A percentile compares a stretch with the other conserved stretches of the same genome.
Conservation (phyloP, 495 filamentous ascomycete species). For the Hypomontagnella monticulosa region DNA sequence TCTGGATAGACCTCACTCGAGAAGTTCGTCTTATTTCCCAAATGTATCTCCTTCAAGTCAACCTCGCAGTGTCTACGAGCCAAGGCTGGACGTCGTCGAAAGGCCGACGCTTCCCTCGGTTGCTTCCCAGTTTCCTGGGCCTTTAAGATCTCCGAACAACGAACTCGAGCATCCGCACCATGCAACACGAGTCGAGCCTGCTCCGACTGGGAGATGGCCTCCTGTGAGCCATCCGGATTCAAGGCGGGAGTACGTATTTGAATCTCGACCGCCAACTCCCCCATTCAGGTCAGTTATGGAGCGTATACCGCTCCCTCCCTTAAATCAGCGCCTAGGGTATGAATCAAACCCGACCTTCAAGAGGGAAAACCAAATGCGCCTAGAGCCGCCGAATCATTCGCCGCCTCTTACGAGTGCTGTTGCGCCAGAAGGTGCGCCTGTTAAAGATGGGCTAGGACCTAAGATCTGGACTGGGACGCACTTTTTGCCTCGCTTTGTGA, state of each 20-base stretch:
- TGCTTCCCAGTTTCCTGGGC: conserved; percentile 52
- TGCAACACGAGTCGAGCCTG: conserved; percentile 30
- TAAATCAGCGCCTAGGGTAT: conserved; percentile 36
- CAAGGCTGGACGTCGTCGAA: conserved; percentile 47
- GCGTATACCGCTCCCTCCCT: conserved; percentile 41
- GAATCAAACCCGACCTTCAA: conserved; percentile 38
- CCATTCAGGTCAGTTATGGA: conserved; percentile 37
- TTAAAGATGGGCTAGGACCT: conserved; percentile 65
- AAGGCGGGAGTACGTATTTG: conserved; percentile 47
- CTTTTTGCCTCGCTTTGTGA: conserved; percentile 67
- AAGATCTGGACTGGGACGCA: conserved; percentile 71
- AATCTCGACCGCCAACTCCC: conserved; percentile 40
- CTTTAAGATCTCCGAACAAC: conserved; percentile 51
- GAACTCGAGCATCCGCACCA: conserved; percentile 47
- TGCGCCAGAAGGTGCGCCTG: conserved; percentile 53
- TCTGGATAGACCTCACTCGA: conserved; percentile 55
- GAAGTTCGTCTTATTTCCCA: conserved; percentile 59
- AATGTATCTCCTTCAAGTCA: conserved; percentile 47
- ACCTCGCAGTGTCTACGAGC: conserved; percentile 55
- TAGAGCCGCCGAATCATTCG: conserved; percentile 45
- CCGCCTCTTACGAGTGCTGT: conserved; percentile 52
- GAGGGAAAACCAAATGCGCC: conserved; percentile 29
- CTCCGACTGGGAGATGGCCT: conserved; percentile 34
- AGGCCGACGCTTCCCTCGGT: conserved; percentile 52
- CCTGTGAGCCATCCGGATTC: conserved; percentile 41